Evolutionary conservation across 2,329 filamentous ascomycete genomes (phyloP).

Genomic region (Epichloe aotearoae): DNA sequence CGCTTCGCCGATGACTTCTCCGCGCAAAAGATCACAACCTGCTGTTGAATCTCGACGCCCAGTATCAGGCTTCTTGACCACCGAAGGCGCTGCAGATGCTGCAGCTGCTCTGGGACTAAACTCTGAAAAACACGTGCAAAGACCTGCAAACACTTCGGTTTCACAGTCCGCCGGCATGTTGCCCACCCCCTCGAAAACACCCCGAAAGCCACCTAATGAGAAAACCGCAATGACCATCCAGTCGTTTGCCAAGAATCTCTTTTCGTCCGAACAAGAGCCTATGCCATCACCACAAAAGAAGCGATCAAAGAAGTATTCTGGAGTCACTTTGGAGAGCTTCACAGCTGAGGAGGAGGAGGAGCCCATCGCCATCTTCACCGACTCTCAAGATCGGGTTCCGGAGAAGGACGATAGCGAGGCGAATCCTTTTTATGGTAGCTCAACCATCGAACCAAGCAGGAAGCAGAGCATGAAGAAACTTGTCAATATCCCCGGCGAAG

Average conservation of each 20-base stretch:
- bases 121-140: slow-evolving; percentile 15
- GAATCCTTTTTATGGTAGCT: slow-evolving; percentile 57
- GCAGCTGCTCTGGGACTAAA: slow-evolving; percentile 27
- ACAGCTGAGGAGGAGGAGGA: slow-evolving; percentile 40
- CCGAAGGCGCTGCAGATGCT: slow-evolving; percentile 29
- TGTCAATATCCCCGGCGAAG: slow-evolving; percentile 43
- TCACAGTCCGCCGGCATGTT: slow-evolving; percentile 42
- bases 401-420: slow-evolving; percentile 49
- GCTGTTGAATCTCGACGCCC: slow-evolving; percentile 34
- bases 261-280: slow-evolving; percentile 43
- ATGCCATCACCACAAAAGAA: slow-evolving; percentile 47
- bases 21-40: slow-evolving; percentile 37
- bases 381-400: slow-evolving; percentile 66
- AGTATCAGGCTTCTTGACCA: slow-evolving; percentile 31
- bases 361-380: slow-evolving; percentile 62
- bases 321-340: slow-evolving; percentile 45
- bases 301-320: slow-evolving; percentile 42
- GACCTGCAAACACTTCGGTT: slow-evolving; percentile 14
- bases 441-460: slow-evolving; percentile 27
- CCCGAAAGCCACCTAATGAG: slow-evolving; percentile 45
- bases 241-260: slow-evolving; percentile 47
- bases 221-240: slow-evolving; percentile 38
- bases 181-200: slow-evolving; percentile 73
- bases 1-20: slow-evolving; percentile 31
- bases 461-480: slow-evolving; percentile 43